Base-by-base conservation (phyloP, 2,329 filamentous ascomycete species). In the Albifimbria verrucaria region DNA sequence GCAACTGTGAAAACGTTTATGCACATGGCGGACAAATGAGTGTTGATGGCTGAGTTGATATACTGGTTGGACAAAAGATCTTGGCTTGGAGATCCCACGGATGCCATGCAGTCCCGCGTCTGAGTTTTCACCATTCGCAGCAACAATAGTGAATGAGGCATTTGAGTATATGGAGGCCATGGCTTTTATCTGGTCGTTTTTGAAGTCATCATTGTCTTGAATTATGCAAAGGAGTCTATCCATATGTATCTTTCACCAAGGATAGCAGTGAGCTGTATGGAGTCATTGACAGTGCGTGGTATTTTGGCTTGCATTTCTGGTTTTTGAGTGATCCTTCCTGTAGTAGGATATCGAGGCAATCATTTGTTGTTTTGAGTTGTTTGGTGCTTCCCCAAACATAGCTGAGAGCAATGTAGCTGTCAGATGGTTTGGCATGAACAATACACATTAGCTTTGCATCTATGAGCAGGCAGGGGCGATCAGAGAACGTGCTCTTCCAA, bases 161-260 rank as follows among this genome's bases (percentile, higher is more conserved):
- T 76, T 73, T 20, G 72, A 63, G 58, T 76, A 78, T 36, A 78
- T 64, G 51, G 68, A 71, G 11, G 73, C 73, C 75, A 79, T 78
- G 55, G 75, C 67, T 32, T 65, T 63, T 43, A 75, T 62, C 50
- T 77, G 70, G 18, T 65, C 63, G 23, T 70, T 68, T 59, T 68
- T 69, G 54, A 74, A 69, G 18, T 61, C 61, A 11, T 65, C 63
- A 51, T 77, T 71, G 50, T 77, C 73, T 57, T 79, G 76, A 4
- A 74, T 66, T 52, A 77, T 74, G 50, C 74, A 77, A 48, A 76
- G 64, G 28, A 65, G 55, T 79, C 76, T 32, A 78, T 70, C 77
- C 76, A 79, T 20, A 79, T 63, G 52, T 74, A 69, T 2, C 70
- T 68, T 20, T 76, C 65, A 1, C 70, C 71, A 9, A 78, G 63